Conservation (phyloP, 495 filamentous ascomycete genomes). For the Emericellopsis terricola region DNA sequence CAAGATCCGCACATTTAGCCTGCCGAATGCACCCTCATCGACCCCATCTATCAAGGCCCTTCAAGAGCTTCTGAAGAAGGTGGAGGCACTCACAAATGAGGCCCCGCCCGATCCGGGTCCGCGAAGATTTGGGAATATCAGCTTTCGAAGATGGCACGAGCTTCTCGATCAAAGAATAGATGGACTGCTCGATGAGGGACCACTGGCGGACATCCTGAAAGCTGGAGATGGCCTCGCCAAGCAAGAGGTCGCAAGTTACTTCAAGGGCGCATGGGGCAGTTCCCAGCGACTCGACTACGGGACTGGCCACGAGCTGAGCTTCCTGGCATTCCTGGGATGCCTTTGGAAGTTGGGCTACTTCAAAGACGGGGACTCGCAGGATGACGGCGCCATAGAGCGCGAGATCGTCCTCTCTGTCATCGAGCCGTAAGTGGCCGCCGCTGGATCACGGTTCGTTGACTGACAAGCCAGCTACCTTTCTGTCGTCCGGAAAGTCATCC, state of each 20-base stretch:
- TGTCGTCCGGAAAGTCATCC: slow-evolving; percentile 68
- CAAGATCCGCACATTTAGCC: neutral
- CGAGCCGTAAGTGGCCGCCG: slow-evolving; percentile 44
- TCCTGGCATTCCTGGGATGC: slow-evolving; percentile 74
- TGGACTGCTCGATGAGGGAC: slow-evolving; percentile 39
- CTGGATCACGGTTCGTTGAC: neutral
- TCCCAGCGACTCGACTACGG: slow-evolving; percentile 83
- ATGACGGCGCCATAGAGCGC: slow-evolving; percentile 36
- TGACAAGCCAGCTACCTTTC: slow-evolving; percentile 44
- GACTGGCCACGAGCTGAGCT: slow-evolving; percentile 89
- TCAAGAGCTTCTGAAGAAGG: slow-evolving; percentile 36
- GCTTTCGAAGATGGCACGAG: slow-evolving; percentile 68
- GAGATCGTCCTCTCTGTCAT: slow-evolving; percentile 65
- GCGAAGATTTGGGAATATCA: slow-evolving; percentile 77
- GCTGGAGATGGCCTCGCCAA: slow-evolving; percentile 5
- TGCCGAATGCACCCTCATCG: slow-evolving; percentile 21
- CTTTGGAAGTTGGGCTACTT: slow-evolving; percentile 86
- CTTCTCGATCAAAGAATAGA: slow-evolving; percentile 40
- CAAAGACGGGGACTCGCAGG: slow-evolving; percentile 30
- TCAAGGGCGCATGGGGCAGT: slow-evolving; percentile 78
- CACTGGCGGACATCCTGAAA: slow-evolving; percentile 33
- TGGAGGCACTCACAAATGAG: slow-evolving; percentile 53
- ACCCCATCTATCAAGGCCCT: slow-evolving; percentile 39
- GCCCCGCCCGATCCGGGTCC: slow-evolving; percentile 73
- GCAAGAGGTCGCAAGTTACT: slow-evolving; percentile 58